These are phyloP conservation scores for Hordeum marinum DNA, from an alignment of 176 grass and related monocot species.

Conservation along the genomic window DNA sequence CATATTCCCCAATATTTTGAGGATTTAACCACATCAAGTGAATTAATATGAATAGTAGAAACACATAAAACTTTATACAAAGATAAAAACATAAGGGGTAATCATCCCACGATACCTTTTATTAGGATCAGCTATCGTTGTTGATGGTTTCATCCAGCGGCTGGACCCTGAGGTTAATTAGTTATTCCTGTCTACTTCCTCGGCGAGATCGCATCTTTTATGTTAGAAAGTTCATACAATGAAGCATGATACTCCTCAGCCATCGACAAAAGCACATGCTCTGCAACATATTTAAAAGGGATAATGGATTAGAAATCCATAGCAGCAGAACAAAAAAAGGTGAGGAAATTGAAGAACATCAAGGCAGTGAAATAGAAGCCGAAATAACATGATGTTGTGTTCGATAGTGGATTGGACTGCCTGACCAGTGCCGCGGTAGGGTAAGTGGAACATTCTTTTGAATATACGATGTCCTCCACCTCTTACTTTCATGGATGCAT, in stretches of 20 bases:
- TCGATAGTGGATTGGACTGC: neutral
- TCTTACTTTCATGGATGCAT: neutral
- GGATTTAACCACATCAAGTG: neutral
- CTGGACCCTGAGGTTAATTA: neutral
- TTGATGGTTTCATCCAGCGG: neutral
- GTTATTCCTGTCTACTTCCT: neutral
- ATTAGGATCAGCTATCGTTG: neutral
- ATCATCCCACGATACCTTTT: neutral
- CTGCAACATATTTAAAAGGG: neutral
- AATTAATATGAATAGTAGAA: neutral
- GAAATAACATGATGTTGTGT: neutral
- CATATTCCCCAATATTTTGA: slow-evolving; percentile 14
- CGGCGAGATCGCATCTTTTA: neutral
- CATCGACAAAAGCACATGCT: neutral
- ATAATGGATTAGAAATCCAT: too few species aligned
- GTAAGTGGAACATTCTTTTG: neutral
- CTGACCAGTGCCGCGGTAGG: neutral
- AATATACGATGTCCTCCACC: neutral
- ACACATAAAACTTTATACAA: neutral
- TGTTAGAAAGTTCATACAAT: neutral
- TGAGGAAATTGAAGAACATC: neutral
- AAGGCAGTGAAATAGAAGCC: too few species aligned
- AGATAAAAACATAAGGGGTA: neutral
- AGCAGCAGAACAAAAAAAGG: too few species aligned
- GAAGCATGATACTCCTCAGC: neutral